phyloP scores from a whole-genome alignment of 2,329 filamentous ascomycete species.

The Diatrype stigma region DNA sequence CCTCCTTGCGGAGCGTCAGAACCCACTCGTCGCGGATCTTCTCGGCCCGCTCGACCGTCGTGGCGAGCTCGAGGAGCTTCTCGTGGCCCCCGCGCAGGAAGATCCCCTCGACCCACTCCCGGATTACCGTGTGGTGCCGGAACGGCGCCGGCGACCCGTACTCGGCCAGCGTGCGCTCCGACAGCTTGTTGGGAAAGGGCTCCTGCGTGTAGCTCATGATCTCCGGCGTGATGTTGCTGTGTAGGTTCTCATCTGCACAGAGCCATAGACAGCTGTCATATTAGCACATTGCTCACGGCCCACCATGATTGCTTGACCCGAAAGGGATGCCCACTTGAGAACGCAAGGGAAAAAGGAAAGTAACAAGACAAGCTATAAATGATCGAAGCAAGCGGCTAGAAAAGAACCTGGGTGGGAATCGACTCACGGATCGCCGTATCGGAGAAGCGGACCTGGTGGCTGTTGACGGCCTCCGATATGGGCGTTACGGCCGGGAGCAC shows the following conservation, averaged over 20 bases:
- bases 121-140: conserved; percentile 50
- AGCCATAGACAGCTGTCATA: neutral
- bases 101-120: conserved; percentile 45
- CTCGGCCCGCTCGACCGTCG: conserved; percentile 52
- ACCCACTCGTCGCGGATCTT: conserved; percentile 43
- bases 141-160: conserved; percentile 52
- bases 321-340: neutral
- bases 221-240: conserved; percentile 53
- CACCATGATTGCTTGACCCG: too few relatives aligned
- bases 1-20: conserved; percentile 43
- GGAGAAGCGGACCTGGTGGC: conserved; percentile 40
- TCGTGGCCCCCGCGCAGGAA: conserved; percentile 25
- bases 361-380: too few relatives aligned
- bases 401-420: too few relatives aligned
- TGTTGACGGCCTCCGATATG: conserved; percentile 28
- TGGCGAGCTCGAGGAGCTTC: conserved; percentile 43
- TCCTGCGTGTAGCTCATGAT: conserved; percentile 56
- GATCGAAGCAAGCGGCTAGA: neutral
- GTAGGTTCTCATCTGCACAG: conserved; percentile 42
- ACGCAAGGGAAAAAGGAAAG: neutral
- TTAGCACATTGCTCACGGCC: neutral
- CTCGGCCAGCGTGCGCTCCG: conserved; percentile 37
- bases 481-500: conserved; percentile 38
- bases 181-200: conserved; percentile 37
- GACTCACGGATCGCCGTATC: conserved; percentile 43